Percentiles rank a stretch among this genome's conserved stretches.
Conservation (phyloP, 306 rosid species). For the Casuarina glauca region DNA sequence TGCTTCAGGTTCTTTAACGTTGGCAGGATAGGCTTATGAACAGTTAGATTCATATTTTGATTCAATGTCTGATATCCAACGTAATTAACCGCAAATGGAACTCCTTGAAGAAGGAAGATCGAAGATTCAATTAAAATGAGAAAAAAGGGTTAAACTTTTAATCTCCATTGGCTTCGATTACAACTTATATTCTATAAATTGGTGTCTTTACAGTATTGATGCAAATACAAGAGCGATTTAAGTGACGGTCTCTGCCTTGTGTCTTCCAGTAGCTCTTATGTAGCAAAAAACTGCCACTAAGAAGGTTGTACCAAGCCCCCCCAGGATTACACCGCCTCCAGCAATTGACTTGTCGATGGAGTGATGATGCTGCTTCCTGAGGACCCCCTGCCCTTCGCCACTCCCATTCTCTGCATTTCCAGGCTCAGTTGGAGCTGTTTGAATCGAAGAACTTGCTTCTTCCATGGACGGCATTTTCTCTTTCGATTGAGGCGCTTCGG, state of each 20-base stretch:
- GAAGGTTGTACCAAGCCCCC: slow-evolving; percentile 82
- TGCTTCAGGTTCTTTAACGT: no score
- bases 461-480: not conserved
- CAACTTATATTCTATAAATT: not conserved
- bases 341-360: slow-evolving; percentile 65
- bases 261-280: slow-evolving; percentile 68
- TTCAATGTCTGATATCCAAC: no score
- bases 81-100: no score
- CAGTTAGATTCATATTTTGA: no score
- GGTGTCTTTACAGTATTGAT: slow-evolving; percentile 20
- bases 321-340: slow-evolving; percentile 83
- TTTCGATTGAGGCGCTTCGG: slow-evolving; percentile 27
- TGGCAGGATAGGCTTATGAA: no score
- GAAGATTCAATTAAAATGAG: not conserved
- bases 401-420: slow-evolving; percentile 24
- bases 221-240: not conserved
- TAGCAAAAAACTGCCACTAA: slow-evolving; percentile 67
- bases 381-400: slow-evolving; percentile 16
- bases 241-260: slow-evolving; percentile 28
- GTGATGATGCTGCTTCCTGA: slow-evolving; percentile 38
- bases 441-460: not conserved
- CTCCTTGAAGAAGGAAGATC: no score
- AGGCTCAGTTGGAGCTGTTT: slow-evolving; percentile 9
- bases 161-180: not conserved
- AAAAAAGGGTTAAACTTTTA: not conserved